Evolutionary conservation across 1,139 yeast genomes (phyloP).

Genomic region (Suhomyces panamericanus): DNA sequence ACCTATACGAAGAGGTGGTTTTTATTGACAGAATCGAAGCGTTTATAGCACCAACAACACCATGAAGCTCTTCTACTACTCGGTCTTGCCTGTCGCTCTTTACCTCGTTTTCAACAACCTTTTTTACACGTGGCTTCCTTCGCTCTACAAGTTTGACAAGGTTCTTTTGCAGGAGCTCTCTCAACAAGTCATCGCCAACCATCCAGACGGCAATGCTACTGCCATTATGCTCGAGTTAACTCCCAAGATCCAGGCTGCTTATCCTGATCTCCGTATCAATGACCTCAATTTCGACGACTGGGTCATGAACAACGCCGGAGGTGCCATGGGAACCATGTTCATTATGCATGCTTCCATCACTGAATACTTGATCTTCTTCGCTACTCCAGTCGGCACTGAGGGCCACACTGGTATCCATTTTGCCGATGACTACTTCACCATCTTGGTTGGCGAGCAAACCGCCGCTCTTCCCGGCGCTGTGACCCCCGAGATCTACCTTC

Average conservation of each 20-base stretch:
- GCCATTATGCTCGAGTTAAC: constrained; percentile 63
- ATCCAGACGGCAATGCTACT: constrained; percentile 62
- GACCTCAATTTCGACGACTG: constrained; percentile 75
- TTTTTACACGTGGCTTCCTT: constrained; percentile 68
- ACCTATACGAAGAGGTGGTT: constrained; percentile 1
- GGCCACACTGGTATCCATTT: constrained; percentile 96
- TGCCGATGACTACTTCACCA: constrained; percentile 95
- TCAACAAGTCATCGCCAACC: constrained; percentile 50
- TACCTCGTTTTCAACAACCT: constrained; percentile 42
- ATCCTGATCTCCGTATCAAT: constrained; percentile 60
- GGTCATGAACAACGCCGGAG: constrained; percentile 97
- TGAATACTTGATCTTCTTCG: constrained; percentile 62
- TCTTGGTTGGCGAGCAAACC: constrained; percentile 71
- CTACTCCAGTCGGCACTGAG: constrained; percentile 72
- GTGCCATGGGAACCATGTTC: constrained; percentile 98
- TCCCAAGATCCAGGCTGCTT: constrained; percentile 56
- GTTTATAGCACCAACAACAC: not conserved
- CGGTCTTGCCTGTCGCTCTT: constrained; percentile 23
- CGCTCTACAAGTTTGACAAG: constrained; percentile 58
- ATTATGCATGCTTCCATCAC: constrained; percentile 94
- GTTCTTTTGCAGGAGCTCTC: constrained; percentile 49
- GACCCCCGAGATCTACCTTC: constrained; percentile 63
- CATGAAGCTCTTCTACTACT: constrained; percentile 19
- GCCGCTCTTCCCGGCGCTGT: constrained; percentile 70
- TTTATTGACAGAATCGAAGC: not conserved